Base-by-base conservation (phyloP, 371 early-diverging fungal genomes). In the Rhizopus delemar region DNA sequence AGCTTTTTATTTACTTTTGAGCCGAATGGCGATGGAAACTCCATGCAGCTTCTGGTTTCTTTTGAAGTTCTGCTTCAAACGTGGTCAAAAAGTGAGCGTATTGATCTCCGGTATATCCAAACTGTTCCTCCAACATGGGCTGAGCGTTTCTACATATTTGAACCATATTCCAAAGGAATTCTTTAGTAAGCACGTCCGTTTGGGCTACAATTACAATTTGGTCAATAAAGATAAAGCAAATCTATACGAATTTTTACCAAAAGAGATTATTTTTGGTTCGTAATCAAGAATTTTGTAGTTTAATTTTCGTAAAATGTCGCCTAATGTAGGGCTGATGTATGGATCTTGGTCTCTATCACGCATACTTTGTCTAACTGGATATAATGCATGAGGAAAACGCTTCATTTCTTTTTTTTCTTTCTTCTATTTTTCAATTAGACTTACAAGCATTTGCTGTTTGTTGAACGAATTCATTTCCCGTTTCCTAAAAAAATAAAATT, bases 261-360 rank as follows among this genome's bases (percentile, higher is more conserved):
- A 45, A 53, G 36, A 39, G 3, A 60, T 46, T n/a, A 55, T 59
- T 48, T 71, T 63, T 45, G 41, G 55, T 34, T 60, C 68, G n/a
- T 31, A 41, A 15, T 73, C 53, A 4, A 77, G 41, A 0, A 75
- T 54, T 11, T 62, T 29, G 15, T 80, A 65, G 1, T 75, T 68
- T 11, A 66, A 64, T n/a, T 71, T 57, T 41, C 62, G 46, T 35
- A 81, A 32, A n/a, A 78, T 35, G 1, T 41, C 31, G 7, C 59
- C 67, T n/a, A 85, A 41, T 41, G 82, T 78, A 41, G 51, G 61
- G 28, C 78, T 70, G 15, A 76, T 74, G 50, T 68, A 77, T 9
- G 82, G 71, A 22, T 85, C 83, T 43, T 82, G 76, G 29, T 80
- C 82, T 46, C 67, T 51, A 15, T 41, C 49, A 5, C 43, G 48